A percentile compares a stretch with the other conserved stretches of the same genome.
Evolutionary conservation across 108 stramenopile genomes (phyloP).

Genomic region (Parietichytrium sp.): DNA sequence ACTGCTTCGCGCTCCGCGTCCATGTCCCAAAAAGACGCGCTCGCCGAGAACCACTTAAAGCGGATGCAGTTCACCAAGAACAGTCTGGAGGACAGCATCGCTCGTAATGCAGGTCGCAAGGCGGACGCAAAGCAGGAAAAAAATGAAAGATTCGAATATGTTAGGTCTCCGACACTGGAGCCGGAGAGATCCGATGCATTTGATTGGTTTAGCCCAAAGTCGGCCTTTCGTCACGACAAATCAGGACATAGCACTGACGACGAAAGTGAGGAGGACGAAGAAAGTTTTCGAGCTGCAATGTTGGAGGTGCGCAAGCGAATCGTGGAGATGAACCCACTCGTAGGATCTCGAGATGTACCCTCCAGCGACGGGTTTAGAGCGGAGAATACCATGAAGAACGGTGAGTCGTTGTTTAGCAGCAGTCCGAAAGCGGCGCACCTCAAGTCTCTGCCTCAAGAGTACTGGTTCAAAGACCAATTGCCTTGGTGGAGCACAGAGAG

Average conservation of each 20-base stretch:
- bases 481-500: not conserved
- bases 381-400: too few relatives aligned
- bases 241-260: not conserved
- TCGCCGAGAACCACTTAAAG: not conserved
- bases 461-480: constrained; percentile 10
- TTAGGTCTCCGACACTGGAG: not conserved
- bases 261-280: not conserved
- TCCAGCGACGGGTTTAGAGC: too few relatives aligned
- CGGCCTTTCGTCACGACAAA: not conserved
- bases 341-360: too few relatives aligned
- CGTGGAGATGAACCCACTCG: not conserved
- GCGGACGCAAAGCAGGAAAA: not conserved
- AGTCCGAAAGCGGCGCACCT: not conserved
- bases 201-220: not conserved
- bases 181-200: not conserved
- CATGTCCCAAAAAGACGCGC: not conserved
- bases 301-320: not conserved
- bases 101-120: not conserved
- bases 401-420: not conserved
- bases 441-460: not conserved
- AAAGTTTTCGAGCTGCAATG: not conserved
- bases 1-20: not conserved
- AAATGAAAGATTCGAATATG: not conserved
- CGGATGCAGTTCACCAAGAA: not conserved
- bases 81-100: not conserved